A percentile compares a stretch with the other conserved stretches of the same genome.
These are phyloP conservation scores for Singerocomus rubriflavus DNA, from an alignment of 1,284 basidiomycete genomes.

Conservation along the genomic window DNA sequence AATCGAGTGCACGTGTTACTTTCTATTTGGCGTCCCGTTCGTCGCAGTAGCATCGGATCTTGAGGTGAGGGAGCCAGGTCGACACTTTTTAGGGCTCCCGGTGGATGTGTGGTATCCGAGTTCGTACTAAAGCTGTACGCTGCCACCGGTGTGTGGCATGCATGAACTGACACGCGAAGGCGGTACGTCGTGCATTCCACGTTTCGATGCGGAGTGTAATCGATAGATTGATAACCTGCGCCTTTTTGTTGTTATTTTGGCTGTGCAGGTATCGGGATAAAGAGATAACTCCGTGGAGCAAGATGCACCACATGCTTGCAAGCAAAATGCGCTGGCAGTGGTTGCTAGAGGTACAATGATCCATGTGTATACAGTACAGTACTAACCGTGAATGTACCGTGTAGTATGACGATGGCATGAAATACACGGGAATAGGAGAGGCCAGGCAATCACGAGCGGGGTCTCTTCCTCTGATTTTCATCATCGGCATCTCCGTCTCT, in stretches of 20 bases:
- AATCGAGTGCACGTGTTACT: slow-evolving; percentile 63
- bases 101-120: slow-evolving; percentile 67
- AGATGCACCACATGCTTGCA: not conserved
- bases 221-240: slow-evolving; percentile 4
- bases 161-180: slow-evolving; percentile 43
- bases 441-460: slow-evolving; percentile 13
- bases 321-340: no score
- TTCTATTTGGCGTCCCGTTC: slow-evolving; percentile 64
- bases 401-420: not conserved
- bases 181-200: slow-evolving; percentile 27
- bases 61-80: not conserved
- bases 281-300: slow-evolving; percentile 29
- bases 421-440: not conserved
- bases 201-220: slow-evolving; percentile 38
- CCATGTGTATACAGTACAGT: slow-evolving; percentile 5
- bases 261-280: slow-evolving; percentile 49
- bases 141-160: slow-evolving; percentile 55
- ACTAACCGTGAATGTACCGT: slow-evolving; percentile 28
- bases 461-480: slow-evolving; percentile 15
- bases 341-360: not conserved
- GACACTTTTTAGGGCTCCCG: no score
- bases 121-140: slow-evolving; percentile 72
- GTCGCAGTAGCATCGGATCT: slow-evolving; percentile 1
- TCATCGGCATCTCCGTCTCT: not conserved
- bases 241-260: not conserved